These are phyloP conservation scores for Chondrus crispus DNA, from an alignment of 23 red algal genomes.

Conservation along the genomic window DNA sequence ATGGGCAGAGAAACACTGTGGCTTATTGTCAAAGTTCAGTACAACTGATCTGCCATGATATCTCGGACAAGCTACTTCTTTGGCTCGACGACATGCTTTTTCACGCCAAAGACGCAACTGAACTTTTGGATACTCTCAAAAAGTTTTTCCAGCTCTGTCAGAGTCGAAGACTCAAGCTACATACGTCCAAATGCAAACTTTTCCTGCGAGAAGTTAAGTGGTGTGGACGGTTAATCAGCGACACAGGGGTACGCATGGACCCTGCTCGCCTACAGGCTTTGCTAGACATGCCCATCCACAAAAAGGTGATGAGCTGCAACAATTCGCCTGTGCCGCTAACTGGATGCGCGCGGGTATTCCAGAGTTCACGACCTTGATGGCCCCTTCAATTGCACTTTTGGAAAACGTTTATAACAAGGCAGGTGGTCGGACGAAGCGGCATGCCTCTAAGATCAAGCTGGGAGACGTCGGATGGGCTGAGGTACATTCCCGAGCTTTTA, in stretches of 20 bases:
- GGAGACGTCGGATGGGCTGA: neutral
- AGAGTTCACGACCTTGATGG: neutral
- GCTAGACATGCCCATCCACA: neutral
- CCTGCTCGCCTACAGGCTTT: neutral
- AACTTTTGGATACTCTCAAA: neutral
- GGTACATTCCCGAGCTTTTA: neutral
- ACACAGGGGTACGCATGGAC: neutral
- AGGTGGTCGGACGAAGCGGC: neutral
- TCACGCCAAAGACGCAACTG: neutral
- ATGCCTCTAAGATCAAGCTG: neutral
- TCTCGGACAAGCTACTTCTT: neutral
- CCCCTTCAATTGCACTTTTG: neutral
- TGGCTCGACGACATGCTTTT: conserved; percentile 27
- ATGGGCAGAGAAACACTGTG: conserved; percentile 6
- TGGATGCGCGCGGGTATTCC: conserved; percentile 22
- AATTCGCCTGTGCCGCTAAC: neutral
- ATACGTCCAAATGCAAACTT: neutral
- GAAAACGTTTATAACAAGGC: neutral
- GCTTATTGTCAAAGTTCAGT: conserved; percentile 5
- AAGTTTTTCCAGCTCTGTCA: neutral
- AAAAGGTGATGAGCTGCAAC: conserved; percentile 10
- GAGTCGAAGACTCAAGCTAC: neutral
- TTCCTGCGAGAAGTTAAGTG: neutral
- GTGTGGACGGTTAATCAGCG: conserved; percentile 6
- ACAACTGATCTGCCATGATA: neutral